Percentiles rank a stretch among this genome's conserved stretches.
These are phyloP conservation scores for Aspergillus hiratsukae DNA, from an alignment of 2,329 filamentous ascomycete genomes.

Conservation along the genomic window DNA sequence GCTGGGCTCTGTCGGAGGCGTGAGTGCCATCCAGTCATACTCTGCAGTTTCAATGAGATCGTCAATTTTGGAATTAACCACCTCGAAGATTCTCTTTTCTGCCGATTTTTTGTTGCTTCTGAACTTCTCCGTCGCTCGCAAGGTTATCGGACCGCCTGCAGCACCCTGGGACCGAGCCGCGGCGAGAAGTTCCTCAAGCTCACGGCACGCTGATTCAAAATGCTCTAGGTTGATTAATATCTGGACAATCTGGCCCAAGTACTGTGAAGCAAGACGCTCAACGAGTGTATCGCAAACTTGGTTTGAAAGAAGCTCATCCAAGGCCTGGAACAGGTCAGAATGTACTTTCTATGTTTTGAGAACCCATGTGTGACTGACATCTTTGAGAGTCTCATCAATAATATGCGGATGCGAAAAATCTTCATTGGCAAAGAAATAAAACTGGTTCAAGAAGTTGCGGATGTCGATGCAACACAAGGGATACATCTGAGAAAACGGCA, in stretches of 20 bases:
- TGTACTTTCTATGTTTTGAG: not conserved
- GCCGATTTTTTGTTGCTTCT: slow-evolving; percentile 88
- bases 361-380: slow-evolving; percentile 45
- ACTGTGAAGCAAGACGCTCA: slow-evolving; percentile 83
- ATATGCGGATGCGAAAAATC: slow-evolving; percentile 87
- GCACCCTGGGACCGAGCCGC: slow-evolving; percentile 77
- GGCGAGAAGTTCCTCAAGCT: slow-evolving; percentile 81
- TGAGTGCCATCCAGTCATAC: slow-evolving; percentile 76
- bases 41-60: slow-evolving; percentile 95
- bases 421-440: slow-evolving; percentile 95
- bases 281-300: slow-evolving; percentile 90
- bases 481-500: slow-evolving; percentile 99
- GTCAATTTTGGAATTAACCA: slow-evolving; percentile 98
- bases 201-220: slow-evolving; percentile 87
- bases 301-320: slow-evolving; percentile 90
- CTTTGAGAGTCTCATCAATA: slow-evolving; percentile 85
- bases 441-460: slow-evolving; percentile 94
- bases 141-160: slow-evolving; percentile 69
- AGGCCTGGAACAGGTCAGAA: slow-evolving; percentile 51
- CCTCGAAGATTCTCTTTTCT: slow-evolving; percentile 95
- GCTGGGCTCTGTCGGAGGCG: slow-evolving; percentile 67
- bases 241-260: slow-evolving; percentile 95
- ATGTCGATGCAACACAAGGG: slow-evolving; percentile 97
- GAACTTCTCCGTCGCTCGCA: slow-evolving; percentile 83
- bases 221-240: slow-evolving; percentile 97